These are phyloP conservation scores for Cupressus sempervirens DNA, from an alignment of 75 land plant species.

Conservation along the genomic window DNA sequence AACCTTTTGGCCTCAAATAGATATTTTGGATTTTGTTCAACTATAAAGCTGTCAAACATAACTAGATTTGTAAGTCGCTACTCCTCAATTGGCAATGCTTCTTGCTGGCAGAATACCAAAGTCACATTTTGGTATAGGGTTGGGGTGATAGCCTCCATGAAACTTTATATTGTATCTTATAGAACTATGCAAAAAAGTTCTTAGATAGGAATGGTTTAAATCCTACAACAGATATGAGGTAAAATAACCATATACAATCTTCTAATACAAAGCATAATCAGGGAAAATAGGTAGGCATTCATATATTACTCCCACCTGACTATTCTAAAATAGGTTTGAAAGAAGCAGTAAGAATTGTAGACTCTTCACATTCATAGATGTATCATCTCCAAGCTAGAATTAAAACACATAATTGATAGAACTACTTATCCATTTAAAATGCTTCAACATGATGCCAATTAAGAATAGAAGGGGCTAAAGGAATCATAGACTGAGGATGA, in stretches of 20 bases:
- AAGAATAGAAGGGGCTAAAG: conserved; percentile 19
- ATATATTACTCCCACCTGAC: conserved; percentile 1
- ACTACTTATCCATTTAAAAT: not conserved
- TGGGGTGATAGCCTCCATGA: not conserved
- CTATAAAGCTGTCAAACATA: not conserved
- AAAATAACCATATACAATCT: not conserved
- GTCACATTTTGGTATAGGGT: not conserved
- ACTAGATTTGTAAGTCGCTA: not conserved
- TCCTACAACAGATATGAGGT: not conserved
- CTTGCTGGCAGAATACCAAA: too few relatives aligned
- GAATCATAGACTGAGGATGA: conserved; percentile 44
- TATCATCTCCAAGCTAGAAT: not conserved
- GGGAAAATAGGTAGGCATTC: not conserved
- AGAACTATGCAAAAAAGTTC: not conserved
- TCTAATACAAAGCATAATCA: not conserved
- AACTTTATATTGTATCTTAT: not conserved
- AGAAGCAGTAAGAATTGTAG: not conserved
- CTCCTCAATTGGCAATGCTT: not conserved
- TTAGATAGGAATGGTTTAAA: not conserved
- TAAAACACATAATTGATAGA: not conserved
- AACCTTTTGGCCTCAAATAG: not conserved
- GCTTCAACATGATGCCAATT: conserved; percentile 1
- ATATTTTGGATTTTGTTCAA: not conserved
- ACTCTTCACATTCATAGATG: not conserved
- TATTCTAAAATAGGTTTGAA: not conserved